Evolutionary conservation across 129 eudicot species (phyloP).

Genomic region (Sambucus nigra): DNA sequence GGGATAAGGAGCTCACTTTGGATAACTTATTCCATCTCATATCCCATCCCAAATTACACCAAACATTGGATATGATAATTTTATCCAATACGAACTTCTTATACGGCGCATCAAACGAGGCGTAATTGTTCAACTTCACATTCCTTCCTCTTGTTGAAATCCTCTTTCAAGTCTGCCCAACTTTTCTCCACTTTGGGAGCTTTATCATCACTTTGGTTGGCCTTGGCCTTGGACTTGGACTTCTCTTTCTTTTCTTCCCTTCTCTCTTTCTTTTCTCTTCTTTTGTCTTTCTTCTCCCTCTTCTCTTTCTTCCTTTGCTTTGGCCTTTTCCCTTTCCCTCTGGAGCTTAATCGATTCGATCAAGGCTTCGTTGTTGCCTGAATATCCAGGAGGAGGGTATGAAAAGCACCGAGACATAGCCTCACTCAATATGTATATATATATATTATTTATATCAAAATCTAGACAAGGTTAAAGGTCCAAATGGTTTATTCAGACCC

Average conservation of each 20-base stretch:
- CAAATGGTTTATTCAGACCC: too few relatives aligned
- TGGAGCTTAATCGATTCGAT: constrained; percentile 69
- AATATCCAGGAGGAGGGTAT: constrained; percentile 40
- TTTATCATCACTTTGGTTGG: background rate
- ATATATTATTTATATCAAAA: too few relatives aligned
- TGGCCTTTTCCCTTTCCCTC: constrained; percentile 17
- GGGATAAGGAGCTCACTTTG: too few relatives aligned
- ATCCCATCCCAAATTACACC: too few relatives aligned
- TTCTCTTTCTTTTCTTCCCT: constrained; percentile 15
- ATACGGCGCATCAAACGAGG: too few relatives aligned
- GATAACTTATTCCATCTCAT: too few relatives aligned
- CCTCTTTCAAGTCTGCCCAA: background rate
- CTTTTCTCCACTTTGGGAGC: background rate
- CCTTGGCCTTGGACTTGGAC: background rate
- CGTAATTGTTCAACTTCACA: constrained; percentile 22
- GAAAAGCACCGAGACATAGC: constrained; percentile 70
- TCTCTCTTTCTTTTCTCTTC: constrained; percentile 9
- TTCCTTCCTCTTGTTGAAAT: background rate
- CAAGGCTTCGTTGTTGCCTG: constrained; percentile 45
- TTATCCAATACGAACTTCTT: too few relatives aligned
- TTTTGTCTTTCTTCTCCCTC: too few relatives aligned
- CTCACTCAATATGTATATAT: too few relatives aligned
- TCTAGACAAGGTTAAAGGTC: too few relatives aligned
- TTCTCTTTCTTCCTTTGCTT: constrained; percentile 2
- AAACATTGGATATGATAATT: too few relatives aligned